phyloP scores from a whole-genome alignment of 305 asterid genomes.

The Fraxinus paxiana region DNA sequence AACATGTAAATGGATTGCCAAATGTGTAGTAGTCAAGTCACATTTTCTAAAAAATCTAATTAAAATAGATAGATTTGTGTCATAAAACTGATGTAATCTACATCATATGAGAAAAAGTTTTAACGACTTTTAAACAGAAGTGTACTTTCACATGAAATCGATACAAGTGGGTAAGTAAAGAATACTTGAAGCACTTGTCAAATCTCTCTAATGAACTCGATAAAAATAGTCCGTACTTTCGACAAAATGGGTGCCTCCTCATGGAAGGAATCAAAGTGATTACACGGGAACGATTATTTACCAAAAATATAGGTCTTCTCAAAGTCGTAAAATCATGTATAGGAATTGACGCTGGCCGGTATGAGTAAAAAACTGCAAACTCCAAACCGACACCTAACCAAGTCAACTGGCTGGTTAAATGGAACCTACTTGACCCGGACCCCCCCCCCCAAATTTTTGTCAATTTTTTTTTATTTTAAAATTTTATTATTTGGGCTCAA shows the following conservation, averaged over 20 bases:
- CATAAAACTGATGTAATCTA: no score
- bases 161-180: background rate
- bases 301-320: background rate
- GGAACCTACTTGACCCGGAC: background rate
- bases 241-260: background rate
- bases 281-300: background rate
- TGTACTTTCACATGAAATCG: background rate
- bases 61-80: no score
- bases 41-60: background rate
- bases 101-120: no score
- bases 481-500: no score
- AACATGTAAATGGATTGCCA: background rate
- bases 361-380: background rate
- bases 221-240: background rate
- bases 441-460: no score
- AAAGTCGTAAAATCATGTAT: background rate
- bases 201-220: background rate
- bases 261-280: background rate
- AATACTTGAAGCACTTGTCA: background rate
- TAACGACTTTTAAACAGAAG: no score
- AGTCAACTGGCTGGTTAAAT: background rate
- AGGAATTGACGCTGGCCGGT: rapidly evolving
- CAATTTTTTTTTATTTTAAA: no score
- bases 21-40: background rate
- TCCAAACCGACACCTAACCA: background rate